Percentiles rank a stretch among this genome's conserved stretches.
Evolutionary conservation across 208 protist species (phyloP).

Genomic region (Trypanosoma conorhini): DNA sequence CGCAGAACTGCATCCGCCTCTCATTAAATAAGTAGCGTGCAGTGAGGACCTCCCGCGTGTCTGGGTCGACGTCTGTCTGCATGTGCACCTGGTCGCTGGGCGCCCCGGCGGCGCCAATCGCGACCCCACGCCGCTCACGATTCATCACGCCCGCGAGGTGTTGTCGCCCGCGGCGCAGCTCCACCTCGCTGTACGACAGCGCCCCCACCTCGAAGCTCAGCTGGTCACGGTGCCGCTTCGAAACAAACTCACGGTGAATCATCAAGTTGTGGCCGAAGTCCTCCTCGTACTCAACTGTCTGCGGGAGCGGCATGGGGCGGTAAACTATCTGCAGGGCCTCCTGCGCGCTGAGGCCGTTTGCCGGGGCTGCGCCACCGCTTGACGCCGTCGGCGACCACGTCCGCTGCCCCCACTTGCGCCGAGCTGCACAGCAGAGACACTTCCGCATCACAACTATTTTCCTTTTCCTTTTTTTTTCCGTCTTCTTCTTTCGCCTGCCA

Average conservation of each 20-base stretch:
- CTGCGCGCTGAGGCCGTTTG: slow-evolving; percentile 70
- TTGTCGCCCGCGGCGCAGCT: slow-evolving; percentile 56
- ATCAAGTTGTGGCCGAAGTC: slow-evolving; percentile 85
- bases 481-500: no score
- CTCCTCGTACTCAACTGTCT: slow-evolving; percentile 89
- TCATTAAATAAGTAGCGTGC: slow-evolving; percentile 87
- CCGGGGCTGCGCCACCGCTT: slow-evolving; percentile 57
- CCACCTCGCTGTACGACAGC: slow-evolving; percentile 77
- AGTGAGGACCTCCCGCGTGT: slow-evolving; percentile 63
- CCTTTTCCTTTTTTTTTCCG: slow-evolving; percentile 6
- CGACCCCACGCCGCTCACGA: slow-evolving; percentile 59
- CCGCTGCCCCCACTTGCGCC: slow-evolving; percentile 67
- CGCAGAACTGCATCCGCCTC: slow-evolving; percentile 76
- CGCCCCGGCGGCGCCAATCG: slow-evolving; percentile 41
- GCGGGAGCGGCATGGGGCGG: slow-evolving; percentile 70
- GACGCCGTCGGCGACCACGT: slow-evolving; percentile 78
- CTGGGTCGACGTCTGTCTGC: slow-evolving; percentile 61
- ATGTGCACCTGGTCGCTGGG: slow-evolving; percentile 62
- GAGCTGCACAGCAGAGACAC: slow-evolving; percentile 13
- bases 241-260: slow-evolving; percentile 88
- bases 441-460: slow-evolving; percentile 13
- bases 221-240: slow-evolving; percentile 52
- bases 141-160: slow-evolving; percentile 83
- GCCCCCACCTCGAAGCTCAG: slow-evolving; percentile 58
- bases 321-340: slow-evolving; percentile 84